Base-by-base conservation (phyloP, 2,329 filamentous ascomycete genomes). In the Penicillium brevicompactum region DNA sequence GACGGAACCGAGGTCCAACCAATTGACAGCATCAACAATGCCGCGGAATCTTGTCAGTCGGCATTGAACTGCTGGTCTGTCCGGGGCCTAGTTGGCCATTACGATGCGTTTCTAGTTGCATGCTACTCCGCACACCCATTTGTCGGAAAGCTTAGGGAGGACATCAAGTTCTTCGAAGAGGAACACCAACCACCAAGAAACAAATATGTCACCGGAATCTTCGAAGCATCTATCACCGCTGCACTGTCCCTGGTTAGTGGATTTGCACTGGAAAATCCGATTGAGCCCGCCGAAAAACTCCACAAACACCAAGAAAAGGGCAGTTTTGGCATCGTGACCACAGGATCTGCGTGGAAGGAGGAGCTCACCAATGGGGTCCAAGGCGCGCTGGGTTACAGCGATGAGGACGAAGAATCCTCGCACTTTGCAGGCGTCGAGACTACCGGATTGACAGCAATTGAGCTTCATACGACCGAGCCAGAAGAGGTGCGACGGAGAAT, bases 61-160 rank as follows among this genome's bases (percentile, higher is more conserved):
- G 82, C 85, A 1, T 68, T 81, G 1, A 82, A 84, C 53, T 89
- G 90, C 48, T 76, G 87, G 14, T 75, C 79, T 1, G 78, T 85
- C 56, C 69, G 90, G 5, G 69, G 76, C 24, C 56, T 76, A 13
- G 51, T 73, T 14, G 34, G 70, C 34, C 24, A 71, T 58, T 58
- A 90, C 71, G 87, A 94, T 67, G 91, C 82, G n/a, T 87, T 95
- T 58, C 81, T 97, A 0, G 83, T 97, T 2, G 92, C 92, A 18
- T 97, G 93, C 76, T 97, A 91, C 77, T 94, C 90, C 56, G 85
- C 89, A 1, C 92, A 97, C 68, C 86, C 89, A 0, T 82, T 97
- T 0, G 90, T 96, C 0, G 72, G 79, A 0, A 72, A 81, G 46
- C 76, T 96, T 10, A 80, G 80, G 56, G 60, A 74, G n/a, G 66